Evolutionary conservation across 345 rosid genomes (phyloP).

Genomic region (Sonneratia alba): DNA sequence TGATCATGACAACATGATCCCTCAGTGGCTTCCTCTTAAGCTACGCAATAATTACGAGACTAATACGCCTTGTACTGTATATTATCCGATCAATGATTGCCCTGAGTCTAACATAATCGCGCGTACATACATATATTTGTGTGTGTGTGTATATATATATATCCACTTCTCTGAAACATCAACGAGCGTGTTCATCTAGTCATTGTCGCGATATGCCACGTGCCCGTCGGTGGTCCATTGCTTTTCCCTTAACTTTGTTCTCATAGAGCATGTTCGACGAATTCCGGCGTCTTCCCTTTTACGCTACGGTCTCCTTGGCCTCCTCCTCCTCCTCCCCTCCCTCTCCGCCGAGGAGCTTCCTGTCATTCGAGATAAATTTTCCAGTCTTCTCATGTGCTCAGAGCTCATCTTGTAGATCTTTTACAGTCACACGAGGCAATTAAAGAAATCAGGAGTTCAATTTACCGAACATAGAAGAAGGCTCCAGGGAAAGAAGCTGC

Average conservation of each 20-base stretch:
- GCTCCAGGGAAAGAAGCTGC: not conserved
- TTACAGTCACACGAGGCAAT: not conserved
- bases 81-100: not conserved
- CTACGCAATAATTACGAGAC: not conserved
- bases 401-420: not conserved
- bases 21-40: not conserved
- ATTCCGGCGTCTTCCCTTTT: slow-evolving; percentile 7
- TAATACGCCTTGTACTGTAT: not conserved
- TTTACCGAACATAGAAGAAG: not conserved
- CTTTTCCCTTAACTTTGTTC: slow-evolving; percentile 6
- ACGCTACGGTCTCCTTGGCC: not conserved
- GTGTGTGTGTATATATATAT: not conserved
- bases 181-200: not conserved
- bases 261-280: not conserved
- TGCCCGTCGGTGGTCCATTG: slow-evolving; percentile 3
- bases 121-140: not conserved
- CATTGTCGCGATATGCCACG: slow-evolving; percentile 5
- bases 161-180: not conserved
- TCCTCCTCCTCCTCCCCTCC: not conserved
- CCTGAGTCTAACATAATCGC: not conserved
- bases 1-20: not conserved
- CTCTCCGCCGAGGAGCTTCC: not conserved
- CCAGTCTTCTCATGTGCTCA: not conserved
- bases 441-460: not conserved
- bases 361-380: not conserved